phyloP scores from a whole-genome alignment of 371 early-diverging fungal genomes.

The Batkoa obscura region DNA sequence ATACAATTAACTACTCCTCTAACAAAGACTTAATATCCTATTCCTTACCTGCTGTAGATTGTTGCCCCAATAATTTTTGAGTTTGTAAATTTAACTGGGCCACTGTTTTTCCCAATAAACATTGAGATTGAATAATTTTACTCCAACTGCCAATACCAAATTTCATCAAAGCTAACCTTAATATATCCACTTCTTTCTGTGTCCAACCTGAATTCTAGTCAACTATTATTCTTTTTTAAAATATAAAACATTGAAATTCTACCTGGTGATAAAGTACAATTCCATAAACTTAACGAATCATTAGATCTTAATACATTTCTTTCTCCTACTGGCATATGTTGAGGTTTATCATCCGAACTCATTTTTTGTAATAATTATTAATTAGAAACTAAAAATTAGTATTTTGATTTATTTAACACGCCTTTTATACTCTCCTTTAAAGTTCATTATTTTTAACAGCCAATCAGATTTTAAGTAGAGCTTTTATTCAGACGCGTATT shows the following conservation, averaged over 20 bases:
- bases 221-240: neutral
- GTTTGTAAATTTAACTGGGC: conserved; percentile 88
- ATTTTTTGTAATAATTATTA: too few species aligned
- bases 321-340: conserved; percentile 73
- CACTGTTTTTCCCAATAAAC: conserved; percentile 75
- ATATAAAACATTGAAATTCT: neutral
- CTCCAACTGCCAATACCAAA: conserved; percentile 90
- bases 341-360: too few species aligned
- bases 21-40: too few species aligned
- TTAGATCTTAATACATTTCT: conserved; percentile 77
- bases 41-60: conserved; percentile 59
- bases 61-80: conserved; percentile 82
- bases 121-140: conserved; percentile 71
- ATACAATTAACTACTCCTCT: too few species aligned
- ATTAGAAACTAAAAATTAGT: too few species aligned
- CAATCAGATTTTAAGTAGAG: too few species aligned
- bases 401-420: too few species aligned
- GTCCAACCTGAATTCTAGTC: conserved; percentile 49
- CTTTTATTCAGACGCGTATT: too few species aligned
- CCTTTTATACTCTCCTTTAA: too few species aligned
- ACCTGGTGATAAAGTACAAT: conserved; percentile 78
- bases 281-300: conserved; percentile 81
- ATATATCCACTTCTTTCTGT: conserved; percentile 54
- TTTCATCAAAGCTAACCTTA: conserved; percentile 66
- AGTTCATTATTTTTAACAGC: too few species aligned